phyloP scores from a whole-genome alignment of 2,329 filamentous ascomycete genomes.

The Colletotrichum magnum region DNA sequence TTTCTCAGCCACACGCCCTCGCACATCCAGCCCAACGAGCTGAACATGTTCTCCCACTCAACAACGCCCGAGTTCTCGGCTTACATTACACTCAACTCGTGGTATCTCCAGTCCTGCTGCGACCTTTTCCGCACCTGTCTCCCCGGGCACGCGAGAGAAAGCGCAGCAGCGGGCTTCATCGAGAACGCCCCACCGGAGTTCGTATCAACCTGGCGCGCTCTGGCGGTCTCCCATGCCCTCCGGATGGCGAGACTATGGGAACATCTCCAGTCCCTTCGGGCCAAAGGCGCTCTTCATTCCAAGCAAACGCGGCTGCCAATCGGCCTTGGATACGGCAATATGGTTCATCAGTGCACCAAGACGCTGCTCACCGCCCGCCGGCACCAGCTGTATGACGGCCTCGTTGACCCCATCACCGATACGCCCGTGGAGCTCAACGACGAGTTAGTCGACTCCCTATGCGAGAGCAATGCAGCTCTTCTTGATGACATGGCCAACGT shows the following conservation, averaged over 20 bases:
- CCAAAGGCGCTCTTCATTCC: conserved; percentile 22
- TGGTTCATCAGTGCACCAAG: conserved; percentile 32
- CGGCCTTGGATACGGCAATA: conserved; percentile 19
- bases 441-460: conserved; percentile 1
- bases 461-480: conserved; percentile 19
- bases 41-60: conserved; percentile 30
- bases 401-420: conserved; percentile 17
- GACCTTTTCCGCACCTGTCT: conserved; percentile 26
- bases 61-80: conserved; percentile 25
- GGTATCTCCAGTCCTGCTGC: conserved; percentile 27
- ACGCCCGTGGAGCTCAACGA: not conserved
- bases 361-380: conserved; percentile 16
- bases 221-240: conserved; percentile 25
- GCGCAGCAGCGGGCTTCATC: conserved; percentile 10
- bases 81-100: conserved; percentile 27
- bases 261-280: conserved; percentile 8
- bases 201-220: conserved; percentile 4
- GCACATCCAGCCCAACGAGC: conserved; percentile 18
- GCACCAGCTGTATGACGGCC: not conserved
- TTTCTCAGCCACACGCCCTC: conserved; percentile 19
- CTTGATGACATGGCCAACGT: conserved; percentile 34
- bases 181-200: conserved; percentile 3
- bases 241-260: conserved; percentile 22
- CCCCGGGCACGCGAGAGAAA: conserved; percentile 12
- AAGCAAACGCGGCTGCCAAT: conserved; percentile 30